A percentile compares a stretch with the other conserved stretches of the same genome.
Evolutionary conservation across 2,329 filamentous ascomycete species (phyloP).

Genomic region (Metarhizium sp.): DNA sequence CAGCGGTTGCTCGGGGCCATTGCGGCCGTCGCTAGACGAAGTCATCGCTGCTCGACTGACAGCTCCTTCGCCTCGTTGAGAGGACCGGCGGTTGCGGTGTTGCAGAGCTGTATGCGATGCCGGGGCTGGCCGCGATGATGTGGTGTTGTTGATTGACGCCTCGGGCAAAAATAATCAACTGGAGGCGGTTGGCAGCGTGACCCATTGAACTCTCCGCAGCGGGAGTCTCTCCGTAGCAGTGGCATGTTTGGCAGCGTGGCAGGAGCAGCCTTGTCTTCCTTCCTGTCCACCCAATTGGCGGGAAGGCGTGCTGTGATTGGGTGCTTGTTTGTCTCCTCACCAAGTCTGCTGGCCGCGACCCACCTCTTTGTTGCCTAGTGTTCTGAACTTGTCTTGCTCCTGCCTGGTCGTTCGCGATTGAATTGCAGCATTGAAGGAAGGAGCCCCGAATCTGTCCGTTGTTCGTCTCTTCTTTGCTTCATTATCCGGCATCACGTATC

Average conservation of each 20-base stretch:
- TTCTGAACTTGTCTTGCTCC: neutral
- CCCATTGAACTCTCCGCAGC: neutral
- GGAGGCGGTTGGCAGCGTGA: neutral
- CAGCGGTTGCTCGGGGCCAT: slow-evolving; percentile 11
- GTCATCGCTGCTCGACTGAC: slow-evolving; percentile 48
- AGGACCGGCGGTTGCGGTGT: slow-evolving; percentile 1
- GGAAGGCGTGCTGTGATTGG: slow-evolving; percentile 14
- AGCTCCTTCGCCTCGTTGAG: slow-evolving; percentile 43
- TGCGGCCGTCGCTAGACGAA: slow-evolving; percentile 42
- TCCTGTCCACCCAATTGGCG: slow-evolving; percentile 3
- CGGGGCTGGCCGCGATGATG: neutral
- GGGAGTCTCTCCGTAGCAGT: neutral
- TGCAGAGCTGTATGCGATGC: slow-evolving; percentile 2
- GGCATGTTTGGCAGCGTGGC: too few species aligned
- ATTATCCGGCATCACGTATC: too few species aligned
- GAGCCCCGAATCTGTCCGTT: too few species aligned
- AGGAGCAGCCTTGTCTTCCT: too few species aligned
- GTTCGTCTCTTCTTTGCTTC: too few species aligned
- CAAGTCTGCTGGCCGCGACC: neutral
- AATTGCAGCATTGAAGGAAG: too few species aligned
- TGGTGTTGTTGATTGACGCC: slow-evolving; percentile 7
- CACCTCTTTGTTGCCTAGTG: neutral
- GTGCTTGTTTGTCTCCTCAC: slow-evolving; percentile 7
- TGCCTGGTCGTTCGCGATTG: neutral
- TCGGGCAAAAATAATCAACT: slow-evolving; percentile 12